Conservation (phyloP, 805 yeast genomes). For the Torulaspora quercuum region DNA sequence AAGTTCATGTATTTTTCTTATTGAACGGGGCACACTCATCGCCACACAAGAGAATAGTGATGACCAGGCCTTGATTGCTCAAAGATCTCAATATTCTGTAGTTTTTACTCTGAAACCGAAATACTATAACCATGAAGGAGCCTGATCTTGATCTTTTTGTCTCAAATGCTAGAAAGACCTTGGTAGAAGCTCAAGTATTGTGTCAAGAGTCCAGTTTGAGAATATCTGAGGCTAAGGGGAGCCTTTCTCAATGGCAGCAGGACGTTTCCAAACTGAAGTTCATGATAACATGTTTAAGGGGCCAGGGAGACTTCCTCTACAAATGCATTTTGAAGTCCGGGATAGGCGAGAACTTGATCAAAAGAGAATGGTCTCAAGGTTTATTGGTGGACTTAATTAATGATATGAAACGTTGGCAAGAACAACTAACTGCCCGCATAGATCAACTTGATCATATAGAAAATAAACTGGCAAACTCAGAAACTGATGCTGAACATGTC, state of each 20-base stretch:
- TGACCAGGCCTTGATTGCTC: too few species aligned
- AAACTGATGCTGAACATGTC: slow-evolving; percentile 22
- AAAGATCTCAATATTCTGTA: too few species aligned
- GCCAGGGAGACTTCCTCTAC: slow-evolving; percentile 46
- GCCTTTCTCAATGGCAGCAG: slow-evolving; percentile 42
- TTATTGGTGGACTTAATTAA: slow-evolving; percentile 23
- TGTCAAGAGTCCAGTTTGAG: slow-evolving; percentile 50
- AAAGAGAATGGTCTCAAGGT: slow-evolving; percentile 24
- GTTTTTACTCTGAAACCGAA: too few species aligned
- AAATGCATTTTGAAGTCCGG: slow-evolving; percentile 32
- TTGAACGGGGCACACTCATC: too few species aligned
- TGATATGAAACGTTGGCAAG: slow-evolving; percentile 33
- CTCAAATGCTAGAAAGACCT: slow-evolving; percentile 46
- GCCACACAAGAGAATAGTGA: too few species aligned
- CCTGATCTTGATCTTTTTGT: slow-evolving; percentile 36
- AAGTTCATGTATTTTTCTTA: too few species aligned
- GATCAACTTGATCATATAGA: slow-evolving; percentile 36
- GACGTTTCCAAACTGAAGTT: slow-evolving; percentile 44
- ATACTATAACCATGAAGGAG: slow-evolving; percentile 6
- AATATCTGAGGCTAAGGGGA: slow-evolving; percentile 37
- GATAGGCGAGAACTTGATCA: slow-evolving; percentile 31
- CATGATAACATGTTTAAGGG: slow-evolving; percentile 43
- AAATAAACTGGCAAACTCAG: slow-evolving; percentile 33
- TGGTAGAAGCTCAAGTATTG: slow-evolving; percentile 47
- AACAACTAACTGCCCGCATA: slow-evolving; percentile 36